These are phyloP conservation scores for Begonia loranthoides DNA, from an alignment of 306 rosid species.

Conservation along the genomic window DNA sequence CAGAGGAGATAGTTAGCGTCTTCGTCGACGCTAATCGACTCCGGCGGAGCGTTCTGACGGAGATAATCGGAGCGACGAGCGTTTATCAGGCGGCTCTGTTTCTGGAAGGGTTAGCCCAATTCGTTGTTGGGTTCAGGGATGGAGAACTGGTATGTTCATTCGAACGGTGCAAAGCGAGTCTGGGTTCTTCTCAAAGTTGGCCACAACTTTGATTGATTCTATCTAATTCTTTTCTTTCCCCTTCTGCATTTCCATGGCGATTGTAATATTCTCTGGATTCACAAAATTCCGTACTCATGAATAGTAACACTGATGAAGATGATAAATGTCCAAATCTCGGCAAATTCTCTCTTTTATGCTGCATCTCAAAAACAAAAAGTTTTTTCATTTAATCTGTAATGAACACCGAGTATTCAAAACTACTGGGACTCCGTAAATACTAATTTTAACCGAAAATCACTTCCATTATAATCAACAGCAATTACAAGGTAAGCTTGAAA, in stretches of 20 bases:
- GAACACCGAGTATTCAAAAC: too few species aligned
- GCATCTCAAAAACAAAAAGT: too few species aligned
- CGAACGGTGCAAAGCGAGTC: not conserved
- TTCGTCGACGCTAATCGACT: conserved; percentile 53
- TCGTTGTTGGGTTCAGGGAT: conserved; percentile 42
- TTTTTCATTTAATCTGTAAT: too few species aligned
- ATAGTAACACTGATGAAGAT: too few species aligned
- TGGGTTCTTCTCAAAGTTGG: conserved; percentile 1
- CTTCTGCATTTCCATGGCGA: not conserved
- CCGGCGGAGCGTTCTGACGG: conserved; percentile 44
- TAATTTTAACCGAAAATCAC: too few species aligned
- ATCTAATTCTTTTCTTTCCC: not conserved
- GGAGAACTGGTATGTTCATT: conserved; percentile 23
- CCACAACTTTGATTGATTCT: not conserved
- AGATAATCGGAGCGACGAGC: conserved; percentile 30
- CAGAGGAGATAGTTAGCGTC: conserved; percentile 45
- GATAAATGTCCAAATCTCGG: too few species aligned
- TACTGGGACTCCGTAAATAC: too few species aligned
- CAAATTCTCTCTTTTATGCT: too few species aligned
- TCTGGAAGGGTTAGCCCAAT: conserved; percentile 55
- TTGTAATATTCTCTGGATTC: too few species aligned
- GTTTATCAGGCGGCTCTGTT: conserved; percentile 50
- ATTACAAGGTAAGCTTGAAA: too few species aligned
- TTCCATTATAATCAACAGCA: too few species aligned
- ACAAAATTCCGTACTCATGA: too few species aligned